phyloP scores from a whole-genome alignment of 495 filamentous ascomycete genomes.

The Aspergillus affinis region DNA sequence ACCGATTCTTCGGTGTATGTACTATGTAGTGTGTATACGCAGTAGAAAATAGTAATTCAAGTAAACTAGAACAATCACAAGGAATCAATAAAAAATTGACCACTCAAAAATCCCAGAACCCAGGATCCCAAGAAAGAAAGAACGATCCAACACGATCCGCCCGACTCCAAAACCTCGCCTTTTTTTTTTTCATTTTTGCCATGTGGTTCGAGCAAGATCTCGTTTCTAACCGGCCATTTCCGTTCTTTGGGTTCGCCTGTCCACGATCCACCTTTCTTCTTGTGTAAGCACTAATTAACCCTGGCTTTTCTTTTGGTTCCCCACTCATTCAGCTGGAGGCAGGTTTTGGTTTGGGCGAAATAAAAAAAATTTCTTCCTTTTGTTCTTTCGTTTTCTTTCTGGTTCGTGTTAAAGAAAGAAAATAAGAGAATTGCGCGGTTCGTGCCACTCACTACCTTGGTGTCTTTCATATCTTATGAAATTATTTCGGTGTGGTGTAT shows the following conservation, averaged over 20 bases:
- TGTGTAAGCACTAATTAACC: neutral
- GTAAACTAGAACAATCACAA: no score
- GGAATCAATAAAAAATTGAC: no score
- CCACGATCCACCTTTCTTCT: neutral
- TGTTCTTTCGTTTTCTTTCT: slow-evolving; percentile 1
- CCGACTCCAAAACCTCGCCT: neutral
- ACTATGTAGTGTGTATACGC: no score
- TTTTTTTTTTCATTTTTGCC: neutral
- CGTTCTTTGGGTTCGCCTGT: neutral
- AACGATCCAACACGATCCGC: neutral
- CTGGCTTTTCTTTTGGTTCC: neutral
- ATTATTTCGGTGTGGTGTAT: no score
- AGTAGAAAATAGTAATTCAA: neutral
- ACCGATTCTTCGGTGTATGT: no score
- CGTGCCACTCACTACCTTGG: no score
- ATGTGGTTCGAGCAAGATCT: neutral
- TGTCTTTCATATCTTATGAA: no score
- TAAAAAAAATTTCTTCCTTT: neutral
- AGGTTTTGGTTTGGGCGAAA: neutral
- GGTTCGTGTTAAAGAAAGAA: neutral
- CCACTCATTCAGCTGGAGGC: neutral
- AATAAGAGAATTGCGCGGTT: neutral
- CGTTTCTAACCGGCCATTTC: neutral
- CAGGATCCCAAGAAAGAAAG: neutral
- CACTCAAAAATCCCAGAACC: neutral